Evolutionary conservation across 108 stramenopile genomes (phyloP).

Genomic region (Schizochytrium sp.): DNA sequence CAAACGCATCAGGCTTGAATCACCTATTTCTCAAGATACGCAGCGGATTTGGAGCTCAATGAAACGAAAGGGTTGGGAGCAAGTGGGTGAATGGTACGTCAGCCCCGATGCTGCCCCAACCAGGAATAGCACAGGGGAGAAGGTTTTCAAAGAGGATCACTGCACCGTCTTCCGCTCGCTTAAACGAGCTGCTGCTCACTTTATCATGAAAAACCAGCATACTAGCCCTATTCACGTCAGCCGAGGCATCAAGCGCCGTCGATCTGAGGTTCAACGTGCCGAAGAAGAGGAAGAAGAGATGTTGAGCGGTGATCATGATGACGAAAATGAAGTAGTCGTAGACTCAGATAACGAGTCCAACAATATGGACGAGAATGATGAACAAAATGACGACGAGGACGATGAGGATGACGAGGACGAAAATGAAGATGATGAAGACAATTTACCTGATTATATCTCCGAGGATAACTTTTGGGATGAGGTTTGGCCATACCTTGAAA

Average conservation of each 20-base stretch:
- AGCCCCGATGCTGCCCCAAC: neutral
- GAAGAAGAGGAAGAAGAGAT: no score
- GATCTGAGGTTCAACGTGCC: no score
- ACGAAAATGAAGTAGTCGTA: no score
- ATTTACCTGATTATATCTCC: neutral
- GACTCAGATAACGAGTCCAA: no score
- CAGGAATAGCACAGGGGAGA: neutral
- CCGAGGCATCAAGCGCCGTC: no score
- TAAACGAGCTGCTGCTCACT: neutral
- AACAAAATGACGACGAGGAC: neutral
- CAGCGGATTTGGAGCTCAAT: neutral
- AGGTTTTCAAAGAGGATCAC: neutral
- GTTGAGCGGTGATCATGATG: no score
- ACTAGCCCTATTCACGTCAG: no score
- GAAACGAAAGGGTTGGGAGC: neutral
- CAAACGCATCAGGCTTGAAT: neutral
- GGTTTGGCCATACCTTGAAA: constrained; percentile 9
- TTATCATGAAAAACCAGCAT: neutral
- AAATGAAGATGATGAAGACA: constrained; percentile 17
- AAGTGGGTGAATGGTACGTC: neutral
- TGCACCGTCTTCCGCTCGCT: constrained; percentile 3
- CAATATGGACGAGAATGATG: no score
- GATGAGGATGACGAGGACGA: constrained; percentile 34
- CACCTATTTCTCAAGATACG: neutral
- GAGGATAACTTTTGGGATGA: constrained; percentile 40